Conservation (phyloP, 2,329 filamentous ascomycete species). For the Fusarium duplospermum region DNA sequence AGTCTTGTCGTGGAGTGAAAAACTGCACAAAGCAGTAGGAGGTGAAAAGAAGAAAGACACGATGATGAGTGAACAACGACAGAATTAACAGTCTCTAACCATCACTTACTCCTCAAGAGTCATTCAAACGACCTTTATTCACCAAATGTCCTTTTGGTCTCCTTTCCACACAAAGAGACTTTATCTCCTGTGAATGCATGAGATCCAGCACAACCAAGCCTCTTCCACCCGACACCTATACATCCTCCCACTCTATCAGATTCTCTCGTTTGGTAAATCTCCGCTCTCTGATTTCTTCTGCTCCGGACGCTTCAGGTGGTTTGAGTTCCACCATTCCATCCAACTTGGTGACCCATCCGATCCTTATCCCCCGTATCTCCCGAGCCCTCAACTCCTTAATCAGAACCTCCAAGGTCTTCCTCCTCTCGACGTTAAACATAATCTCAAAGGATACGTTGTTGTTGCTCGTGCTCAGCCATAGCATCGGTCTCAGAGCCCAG, state of each 20-base stretch:
- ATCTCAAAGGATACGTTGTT: not conserved
- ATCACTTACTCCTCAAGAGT: not conserved
- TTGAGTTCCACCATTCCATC: not conserved
- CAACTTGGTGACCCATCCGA: not conserved
- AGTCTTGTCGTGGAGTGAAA: not conserved
- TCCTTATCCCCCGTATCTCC: not conserved
- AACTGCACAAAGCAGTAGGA: not conserved
- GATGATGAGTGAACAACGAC: not conserved
- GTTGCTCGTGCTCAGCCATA: not conserved
- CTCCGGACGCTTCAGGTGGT: too few relatives aligned
- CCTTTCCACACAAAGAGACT: not conserved
- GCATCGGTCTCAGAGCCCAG: not conserved
- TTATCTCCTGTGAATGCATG: not conserved
- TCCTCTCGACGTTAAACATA: not conserved
- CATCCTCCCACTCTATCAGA: not conserved
- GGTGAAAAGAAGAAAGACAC: not conserved
- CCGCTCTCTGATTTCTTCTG: too few relatives aligned
- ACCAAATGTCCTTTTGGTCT: not conserved
- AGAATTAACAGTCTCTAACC: not conserved
- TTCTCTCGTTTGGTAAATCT: too few relatives aligned
- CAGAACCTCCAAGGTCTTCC: not conserved
- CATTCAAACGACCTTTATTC: not conserved
- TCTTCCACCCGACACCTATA: not conserved
- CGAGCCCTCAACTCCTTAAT: not conserved
- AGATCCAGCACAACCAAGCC: not conserved